Evolutionary conservation across 495 filamentous ascomycete genomes (phyloP).

Genomic region (Penicillium cinerascens): DNA sequence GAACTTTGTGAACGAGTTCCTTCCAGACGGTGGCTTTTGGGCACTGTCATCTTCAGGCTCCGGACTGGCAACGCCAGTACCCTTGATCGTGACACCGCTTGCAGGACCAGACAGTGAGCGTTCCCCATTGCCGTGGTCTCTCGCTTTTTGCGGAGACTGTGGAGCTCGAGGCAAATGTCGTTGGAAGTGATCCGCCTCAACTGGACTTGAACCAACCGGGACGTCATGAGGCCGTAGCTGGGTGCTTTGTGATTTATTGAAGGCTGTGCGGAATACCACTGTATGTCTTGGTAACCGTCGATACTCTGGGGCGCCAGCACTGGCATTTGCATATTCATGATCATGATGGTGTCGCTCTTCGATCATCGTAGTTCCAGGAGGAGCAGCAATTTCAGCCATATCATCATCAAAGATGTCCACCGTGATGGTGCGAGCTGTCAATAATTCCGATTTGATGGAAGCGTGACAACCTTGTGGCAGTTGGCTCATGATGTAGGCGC

Average conservation of each 20-base stretch:
- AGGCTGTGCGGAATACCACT: constrained; percentile 43
- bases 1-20: constrained; percentile 31
- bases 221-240: constrained; percentile 28
- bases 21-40: constrained; percentile 21
- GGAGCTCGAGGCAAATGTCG: neutral
- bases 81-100: neutral
- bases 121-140: neutral
- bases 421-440: constrained; percentile 66
- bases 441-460: constrained; percentile 61
- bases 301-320: constrained; percentile 6
- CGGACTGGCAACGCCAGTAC: neutral
- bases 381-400: constrained; percentile 56
- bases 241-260: constrained; percentile 42
- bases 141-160: neutral
- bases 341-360: constrained; percentile 51
- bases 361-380: constrained; percentile 64
- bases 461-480: constrained; percentile 47
- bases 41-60: constrained; percentile 3
- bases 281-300: constrained; percentile 37
- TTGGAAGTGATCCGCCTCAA: constrained; percentile 2
- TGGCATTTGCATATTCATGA: constrained; percentile 24
- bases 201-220: neutral
- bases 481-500: constrained; percentile 44
- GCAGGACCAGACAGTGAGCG: constrained; percentile 2
- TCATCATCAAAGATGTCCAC: constrained; percentile 66